These are phyloP conservation scores for Aspergillus kassunensis DNA, from an alignment of 495 filamentous ascomycete genomes.

Conservation along the genomic window DNA sequence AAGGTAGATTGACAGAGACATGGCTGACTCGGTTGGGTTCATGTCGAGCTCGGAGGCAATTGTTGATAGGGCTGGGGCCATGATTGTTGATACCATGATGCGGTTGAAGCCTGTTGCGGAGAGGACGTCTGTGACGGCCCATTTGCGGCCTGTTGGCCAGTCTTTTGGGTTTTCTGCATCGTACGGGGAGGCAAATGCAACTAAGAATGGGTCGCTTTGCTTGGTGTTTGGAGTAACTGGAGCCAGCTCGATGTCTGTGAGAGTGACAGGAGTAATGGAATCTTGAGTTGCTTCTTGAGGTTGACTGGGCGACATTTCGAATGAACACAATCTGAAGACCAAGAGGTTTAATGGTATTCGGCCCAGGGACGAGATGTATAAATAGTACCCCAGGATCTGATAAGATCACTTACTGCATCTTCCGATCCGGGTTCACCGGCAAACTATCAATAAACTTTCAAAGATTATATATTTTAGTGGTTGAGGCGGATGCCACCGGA, in stretches of 20 bases:
- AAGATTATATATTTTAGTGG: too few species aligned
- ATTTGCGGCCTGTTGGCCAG: conserved; percentile 46
- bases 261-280: neutral
- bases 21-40: conserved; percentile 46
- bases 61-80: conserved; percentile 57
- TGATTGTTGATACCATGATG: conserved; percentile 63
- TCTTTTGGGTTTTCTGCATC: conserved; percentile 43
- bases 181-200: conserved; percentile 29
- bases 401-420: neutral
- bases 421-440: neutral
- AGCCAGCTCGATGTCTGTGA: neutral
- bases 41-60: conserved; percentile 58
- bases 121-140: conserved; percentile 46
- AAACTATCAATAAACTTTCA: neutral
- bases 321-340: too few species aligned
- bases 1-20: conserved; percentile 65
- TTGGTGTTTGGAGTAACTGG: neutral
- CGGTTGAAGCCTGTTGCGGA: conserved; percentile 51
- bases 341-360: too few species aligned
- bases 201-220: conserved; percentile 16
- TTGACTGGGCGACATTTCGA: too few species aligned
- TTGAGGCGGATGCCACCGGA: too few species aligned
- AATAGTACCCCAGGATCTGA: neutral
- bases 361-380: too few species aligned
- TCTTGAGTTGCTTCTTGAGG: neutral